phyloP scores from a whole-genome alignment of 1,284 basidiomycete genomes.

The Pascua guehoae region DNA sequence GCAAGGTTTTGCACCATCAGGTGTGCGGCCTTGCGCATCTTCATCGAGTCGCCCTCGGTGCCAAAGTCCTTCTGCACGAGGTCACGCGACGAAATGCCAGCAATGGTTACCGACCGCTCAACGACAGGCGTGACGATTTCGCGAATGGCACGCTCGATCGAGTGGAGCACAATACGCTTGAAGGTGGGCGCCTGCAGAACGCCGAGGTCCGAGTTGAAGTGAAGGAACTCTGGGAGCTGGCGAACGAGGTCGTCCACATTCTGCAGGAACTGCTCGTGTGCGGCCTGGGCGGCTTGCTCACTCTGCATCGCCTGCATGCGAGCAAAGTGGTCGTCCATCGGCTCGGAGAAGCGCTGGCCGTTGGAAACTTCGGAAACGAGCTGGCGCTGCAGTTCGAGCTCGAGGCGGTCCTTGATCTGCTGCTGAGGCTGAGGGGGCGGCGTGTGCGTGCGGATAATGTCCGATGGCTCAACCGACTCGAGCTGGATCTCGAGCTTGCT shows the following conservation, averaged over 20 bases:
- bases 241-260: slow-evolving; percentile 56
- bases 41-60: slow-evolving; percentile 86
- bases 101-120: slow-evolving; percentile 98
- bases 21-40: slow-evolving; percentile 86
- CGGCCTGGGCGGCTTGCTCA: slow-evolving; percentile 45
- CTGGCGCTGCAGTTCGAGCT: slow-evolving; percentile 39
- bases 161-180: slow-evolving; percentile 86
- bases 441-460: slow-evolving; percentile 58
- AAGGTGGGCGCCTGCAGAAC: slow-evolving; percentile 70
- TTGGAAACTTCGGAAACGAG: slow-evolving; percentile 22
- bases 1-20: slow-evolving; percentile 97
- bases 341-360: slow-evolving; percentile 35
- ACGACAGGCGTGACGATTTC: slow-evolving; percentile 99
- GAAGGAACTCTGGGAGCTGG: slow-evolving; percentile 73
- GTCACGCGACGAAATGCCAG: slow-evolving; percentile 94
- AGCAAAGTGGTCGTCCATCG: slow-evolving; percentile 34
- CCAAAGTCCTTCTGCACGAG: slow-evolving; percentile 96
- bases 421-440: slow-evolving; percentile 44
- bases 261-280: slow-evolving; percentile 47
- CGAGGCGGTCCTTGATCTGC: slow-evolving; percentile 38
- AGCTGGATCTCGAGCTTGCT: slow-evolving; percentile 86
- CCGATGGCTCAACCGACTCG: slow-evolving; percentile 78
- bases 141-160: slow-evolving; percentile 89
- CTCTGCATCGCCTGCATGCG: slow-evolving; percentile 45
- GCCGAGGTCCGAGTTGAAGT: slow-evolving; percentile 63